Conservation (phyloP, 1,284 basidiomycete genomes). For the Heterobasidion irregulare region DNA sequence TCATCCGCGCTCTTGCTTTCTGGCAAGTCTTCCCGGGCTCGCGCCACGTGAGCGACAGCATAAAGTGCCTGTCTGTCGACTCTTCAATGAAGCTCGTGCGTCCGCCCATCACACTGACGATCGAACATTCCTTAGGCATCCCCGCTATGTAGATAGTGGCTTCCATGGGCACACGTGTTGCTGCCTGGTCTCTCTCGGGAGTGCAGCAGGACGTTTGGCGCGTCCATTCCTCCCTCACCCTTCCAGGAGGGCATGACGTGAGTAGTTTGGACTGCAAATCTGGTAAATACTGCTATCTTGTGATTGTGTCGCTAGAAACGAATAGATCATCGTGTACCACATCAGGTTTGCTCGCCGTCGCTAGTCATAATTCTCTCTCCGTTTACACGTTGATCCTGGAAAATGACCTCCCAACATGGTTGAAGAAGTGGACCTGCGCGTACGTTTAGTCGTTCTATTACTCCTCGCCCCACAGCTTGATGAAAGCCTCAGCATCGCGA, state of each 20-base stretch:
- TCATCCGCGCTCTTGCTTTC: slow-evolving; percentile 63
- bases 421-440: slow-evolving; percentile 61
- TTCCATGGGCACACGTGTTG: slow-evolving; percentile 54
- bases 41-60: slow-evolving; percentile 31
- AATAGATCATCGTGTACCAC: slow-evolving; percentile 9
- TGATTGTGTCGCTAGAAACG: slow-evolving; percentile 3
- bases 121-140: slow-evolving; percentile 1
- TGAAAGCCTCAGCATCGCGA: slow-evolving; percentile 29
- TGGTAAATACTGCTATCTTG: slow-evolving; percentile 31
- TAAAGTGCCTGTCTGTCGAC: slow-evolving; percentile 63
- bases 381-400: slow-evolving; percentile 70
- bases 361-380: slow-evolving; percentile 46
- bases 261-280: slow-evolving; percentile 63
- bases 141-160: slow-evolving; percentile 50
- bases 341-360: slow-evolving; percentile 64
- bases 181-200: slow-evolving; percentile 67
- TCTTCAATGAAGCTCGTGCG: slow-evolving; percentile 70
- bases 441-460: slow-evolving; percentile 24
- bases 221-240: slow-evolving; percentile 68
- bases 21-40: slow-evolving; percentile 67
- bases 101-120: slow-evolving; percentile 9
- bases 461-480: slow-evolving; percentile 1
- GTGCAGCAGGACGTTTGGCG: slow-evolving; percentile 55
- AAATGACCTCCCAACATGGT: slow-evolving; percentile 76
- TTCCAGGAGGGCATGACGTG: slow-evolving; percentile 45